Base-by-base conservation (phyloP, 257 asterid species). In the Striga asiatica region DNA sequence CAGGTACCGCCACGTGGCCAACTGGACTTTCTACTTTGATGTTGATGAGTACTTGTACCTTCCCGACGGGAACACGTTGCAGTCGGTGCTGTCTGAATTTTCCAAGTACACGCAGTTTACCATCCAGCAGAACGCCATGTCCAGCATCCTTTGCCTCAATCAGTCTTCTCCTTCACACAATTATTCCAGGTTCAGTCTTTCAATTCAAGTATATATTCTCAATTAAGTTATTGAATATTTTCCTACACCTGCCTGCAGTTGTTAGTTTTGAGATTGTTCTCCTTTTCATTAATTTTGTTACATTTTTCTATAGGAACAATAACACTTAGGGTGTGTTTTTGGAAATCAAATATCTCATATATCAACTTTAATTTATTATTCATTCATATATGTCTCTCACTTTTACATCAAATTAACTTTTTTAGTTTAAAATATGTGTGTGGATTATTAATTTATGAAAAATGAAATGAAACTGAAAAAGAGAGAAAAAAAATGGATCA, bases 21-120 rank as follows among this genome's bases (percentile, higher is more conserved):
- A 80, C 42, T 80, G 88, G 88, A 80, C 81, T 0, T 80, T 80
- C 71, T 80, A 48, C 5, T 80, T 80, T 34, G 88, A 80, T n/a
- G 81, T 80, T 1, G 83, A 80, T n/a, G 88, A 80, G 77, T 80
- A 80, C 8, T 71, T 80, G 0, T 67, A 69, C n/a, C 38, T 80
- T 1, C 81, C 83, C 28, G 72, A 66, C n/a, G 83, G 83, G 13
- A 37, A 64, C 64, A 54, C 68, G 2, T 52, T 80, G 35, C 70
- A 76, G 12, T 66, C 78, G 0, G 88, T 80, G 10, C 5, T 80
- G 12, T 6, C 16, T 0, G 81, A 77, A 10, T 74, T 76, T 56
- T 67, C 75, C 24, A 69, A 74, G 46, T 41, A 63, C 66, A 76
- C 88, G n/a, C 88, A 80, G 77, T 76, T 80, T 71, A 80, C 88